phyloP scores from a whole-genome alignment of 768 basidiomycete species.

The Porphyrellus cyaneotinctus region DNA sequence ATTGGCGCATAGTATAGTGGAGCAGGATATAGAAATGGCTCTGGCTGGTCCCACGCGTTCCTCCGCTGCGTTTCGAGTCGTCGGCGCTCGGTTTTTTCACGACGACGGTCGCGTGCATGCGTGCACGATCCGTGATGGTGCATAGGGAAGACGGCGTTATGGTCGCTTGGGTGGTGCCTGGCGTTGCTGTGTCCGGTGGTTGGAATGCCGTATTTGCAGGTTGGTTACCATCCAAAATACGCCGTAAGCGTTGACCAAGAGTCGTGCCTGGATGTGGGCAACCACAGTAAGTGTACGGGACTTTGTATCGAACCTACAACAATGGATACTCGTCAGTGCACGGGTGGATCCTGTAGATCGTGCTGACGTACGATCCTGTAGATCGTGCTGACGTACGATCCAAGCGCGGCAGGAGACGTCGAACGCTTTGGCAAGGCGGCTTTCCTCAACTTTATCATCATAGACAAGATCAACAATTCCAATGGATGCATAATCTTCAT shows the following conservation, averaged over 20 bases:
- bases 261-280: slow-evolving; percentile 47
- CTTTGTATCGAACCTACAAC: slow-evolving; percentile 41
- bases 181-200: neutral
- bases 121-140: slow-evolving; percentile 1
- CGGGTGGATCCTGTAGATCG: neutral
- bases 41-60: neutral
- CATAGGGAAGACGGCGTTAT: slow-evolving; percentile 39
- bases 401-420: slow-evolving; percentile 50
- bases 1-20: neutral
- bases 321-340: neutral
- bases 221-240: neutral
- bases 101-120: slow-evolving; percentile 10
- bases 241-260: slow-evolving; percentile 41
- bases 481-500: neutral
- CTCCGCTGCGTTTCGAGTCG: neutral
- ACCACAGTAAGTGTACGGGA: slow-evolving; percentile 56
- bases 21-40: neutral
- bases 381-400: slow-evolving; percentile 32
- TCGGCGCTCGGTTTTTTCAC: slow-evolving; percentile 5
- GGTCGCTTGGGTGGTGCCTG: slow-evolving; percentile 52
- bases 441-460: slow-evolving; percentile 49
- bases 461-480: neutral
- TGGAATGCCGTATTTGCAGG: neutral
- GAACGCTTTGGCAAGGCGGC: slow-evolving; percentile 40
- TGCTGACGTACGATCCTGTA: slow-evolving; percentile 36